Evolutionary conservation across 2,329 filamentous ascomycete species (phyloP), one percentile per base, ranked within the genome.

Genomic region (Fusarium papillatum): DNA sequence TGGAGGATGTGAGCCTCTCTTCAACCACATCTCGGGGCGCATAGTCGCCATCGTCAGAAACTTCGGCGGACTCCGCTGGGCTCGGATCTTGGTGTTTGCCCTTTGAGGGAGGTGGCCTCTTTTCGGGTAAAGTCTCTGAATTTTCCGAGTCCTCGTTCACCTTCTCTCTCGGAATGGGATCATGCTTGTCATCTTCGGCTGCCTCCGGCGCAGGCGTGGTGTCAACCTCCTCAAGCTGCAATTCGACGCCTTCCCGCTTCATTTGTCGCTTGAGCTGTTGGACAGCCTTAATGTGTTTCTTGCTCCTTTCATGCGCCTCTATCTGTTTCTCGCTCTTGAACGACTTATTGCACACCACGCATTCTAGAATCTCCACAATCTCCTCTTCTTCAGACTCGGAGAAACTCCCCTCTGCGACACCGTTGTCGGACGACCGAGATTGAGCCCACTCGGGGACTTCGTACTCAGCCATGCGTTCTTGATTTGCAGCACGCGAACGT

Each of bases 321-420:
- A 94, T 95, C 81, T 98, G 96, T 76, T 95, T 95, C 81, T 98
- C 94, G 80, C 96, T 98, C 84, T 98, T 91, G 85, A 98, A 99
- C 0, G 85, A 89, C 76, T 94, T 95, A 76, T 92, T 90, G 83
- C 97, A 98, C 7, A 92, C 90, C 4, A 93, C 90, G 81, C 97
- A 98, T 78, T 93, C 93, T 65, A 95, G 90, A 36, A 91, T 86
- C 75, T 93, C 89, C 5, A 89, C 82, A 73, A 90, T 89, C 3
- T 87, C 88, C 31, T 90, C 90, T 16, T 86, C 87, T 38, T 90
- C 85, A 9, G 84, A 94, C 53, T 88, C 83, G 0, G 87, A 94
- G 83, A 96, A 97, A 73, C 89, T 82, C 7, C 90, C 88, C 4
- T 88, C 87, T 6, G 88, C 86, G 38, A 89, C 68, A 16, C 60